phyloP scores from a whole-genome alignment of 1,139 yeast species.

The Yamadazyma membranifaciens region DNA sequence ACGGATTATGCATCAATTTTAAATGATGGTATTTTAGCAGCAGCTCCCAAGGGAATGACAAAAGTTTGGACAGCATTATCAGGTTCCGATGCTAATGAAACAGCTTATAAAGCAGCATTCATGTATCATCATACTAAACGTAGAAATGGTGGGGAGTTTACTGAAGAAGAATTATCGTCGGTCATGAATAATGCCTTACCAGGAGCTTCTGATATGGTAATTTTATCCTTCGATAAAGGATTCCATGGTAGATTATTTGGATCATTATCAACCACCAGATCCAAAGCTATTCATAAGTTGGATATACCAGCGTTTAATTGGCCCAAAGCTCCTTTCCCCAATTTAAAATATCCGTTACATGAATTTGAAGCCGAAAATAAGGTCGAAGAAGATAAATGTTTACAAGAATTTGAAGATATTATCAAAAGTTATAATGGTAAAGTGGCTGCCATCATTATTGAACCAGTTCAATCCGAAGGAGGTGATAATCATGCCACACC shows the following conservation, averaged over 20 bases:
- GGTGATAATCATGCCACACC: conserved; percentile 84
- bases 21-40: conserved; percentile 55
- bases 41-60: conserved; percentile 68
- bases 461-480: conserved; percentile 85
- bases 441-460: conserved; percentile 73
- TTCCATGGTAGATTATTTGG: conserved; percentile 80
- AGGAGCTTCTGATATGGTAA: conserved; percentile 67
- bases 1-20: conserved; percentile 50
- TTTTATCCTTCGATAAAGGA: conserved; percentile 65
- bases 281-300: conserved; percentile 72
- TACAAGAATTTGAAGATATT: conserved; percentile 53
- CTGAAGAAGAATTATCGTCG: conserved; percentile 53
- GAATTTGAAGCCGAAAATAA: conserved; percentile 51
- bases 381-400: conserved; percentile 60
- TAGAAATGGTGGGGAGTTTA: conserved; percentile 55
- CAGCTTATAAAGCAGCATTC: conserved; percentile 76
- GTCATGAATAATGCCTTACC: conserved; percentile 69
- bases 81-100: conserved; percentile 76
- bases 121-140: conserved; percentile 64
- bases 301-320: conserved; percentile 76
- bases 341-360: conserved; percentile 61
- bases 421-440: conserved; percentile 44
- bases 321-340: conserved; percentile 77
- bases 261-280: conserved; percentile 68
- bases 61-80: conserved; percentile 70